These are phyloP conservation scores for Pisolithus microcarpus DNA, from an alignment of 768 basidiomycete species.

Conservation along the genomic window DNA sequence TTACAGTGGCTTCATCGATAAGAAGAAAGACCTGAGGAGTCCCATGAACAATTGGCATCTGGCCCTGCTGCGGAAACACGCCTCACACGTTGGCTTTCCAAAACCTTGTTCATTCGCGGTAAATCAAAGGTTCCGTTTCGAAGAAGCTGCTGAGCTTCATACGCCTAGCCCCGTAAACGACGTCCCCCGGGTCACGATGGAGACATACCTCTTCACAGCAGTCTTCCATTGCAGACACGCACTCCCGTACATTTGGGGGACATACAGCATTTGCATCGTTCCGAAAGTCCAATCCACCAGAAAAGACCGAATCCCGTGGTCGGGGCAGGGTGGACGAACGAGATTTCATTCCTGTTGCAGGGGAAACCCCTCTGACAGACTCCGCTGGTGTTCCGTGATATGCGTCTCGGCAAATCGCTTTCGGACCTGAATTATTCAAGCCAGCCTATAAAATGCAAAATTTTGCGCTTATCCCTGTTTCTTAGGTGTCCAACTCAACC, in stretches of 20 bases:
- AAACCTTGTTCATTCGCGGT: constrained; percentile 58
- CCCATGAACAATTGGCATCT: constrained; percentile 3
- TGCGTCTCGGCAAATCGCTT: too few species aligned
- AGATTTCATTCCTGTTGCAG: constrained; percentile 19
- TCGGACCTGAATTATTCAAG: too few species aligned
- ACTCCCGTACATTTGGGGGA: constrained; percentile 66
- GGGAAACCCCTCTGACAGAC: too few species aligned
- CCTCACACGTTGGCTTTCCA: constrained; percentile 58
- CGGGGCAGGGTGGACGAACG: constrained; percentile 43
- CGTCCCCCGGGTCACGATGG: neutral
- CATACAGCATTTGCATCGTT: constrained; percentile 59
- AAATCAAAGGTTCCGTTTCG: constrained; percentile 66
- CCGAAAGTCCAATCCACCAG: constrained; percentile 54
- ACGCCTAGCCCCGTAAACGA: constrained; percentile 36
- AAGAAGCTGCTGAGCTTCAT: constrained; percentile 62
- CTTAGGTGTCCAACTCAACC: constrained; percentile 64
- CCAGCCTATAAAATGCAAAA: constrained; percentile 21
- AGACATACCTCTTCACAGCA: constrained; percentile 66
- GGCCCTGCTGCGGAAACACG: constrained; percentile 7
- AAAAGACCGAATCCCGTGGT: constrained; percentile 62
- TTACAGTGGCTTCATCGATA: constrained; percentile 62
- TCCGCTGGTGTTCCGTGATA: too few species aligned
- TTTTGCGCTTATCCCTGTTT: constrained; percentile 12
- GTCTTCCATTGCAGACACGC: constrained; percentile 71
- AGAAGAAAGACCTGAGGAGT: constrained; percentile 58